Evolutionary conservation across 345 rosid genomes (phyloP), one percentile per base, ranked within the genome.

Genomic region (Gossypium longicalyx): DNA sequence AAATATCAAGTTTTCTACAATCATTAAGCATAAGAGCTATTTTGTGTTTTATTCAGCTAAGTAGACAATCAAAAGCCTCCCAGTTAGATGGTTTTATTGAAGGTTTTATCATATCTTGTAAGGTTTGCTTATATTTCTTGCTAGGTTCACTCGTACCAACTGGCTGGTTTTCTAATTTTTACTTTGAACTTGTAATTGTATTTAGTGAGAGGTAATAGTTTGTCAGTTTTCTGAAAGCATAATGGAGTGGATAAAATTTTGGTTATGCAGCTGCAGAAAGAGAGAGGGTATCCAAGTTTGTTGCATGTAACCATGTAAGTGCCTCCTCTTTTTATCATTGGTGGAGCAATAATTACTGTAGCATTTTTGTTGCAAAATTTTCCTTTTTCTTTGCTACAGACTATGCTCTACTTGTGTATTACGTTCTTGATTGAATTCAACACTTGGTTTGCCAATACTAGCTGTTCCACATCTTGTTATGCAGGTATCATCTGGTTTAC

Each of bases 281-380:
- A 60, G 83, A 80, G 77, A 85, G 72, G 70, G 16, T 81, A 59
- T 83, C 74, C 13, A 81, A 79, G 67, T 72, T 79, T 70, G 60
- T 81, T 64, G 47, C 76, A 19, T 29, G 73, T 59, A 74, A 41
- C 66, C 59, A 74, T 79, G 96, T 90, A 85, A 89, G 91, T 79
- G 47, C 17, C 2, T 52, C 54, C 9, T 57, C 44, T 64, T 56
- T 23, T 5, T 63, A 19, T 4, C 52, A 51, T 34, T 51, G 10
- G 17, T 59, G 45, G 51, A 67, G 76, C 57, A 29, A 27, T 29
- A 12, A 20, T 59, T 52, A n/a, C 61, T 75, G 23, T 6, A 58
- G 74, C 63, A 57, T 47, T 74, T 74, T 53, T 15, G 5, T 48
- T 25, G 38, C 67, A 44, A 48, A 48, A 69, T 74, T 25, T 58